A percentile compares a stretch with the other conserved stretches of the same genome.
Conservation (phyloP, 495 filamentous ascomycete genomes). For the Aspergillus diversus region DNA sequence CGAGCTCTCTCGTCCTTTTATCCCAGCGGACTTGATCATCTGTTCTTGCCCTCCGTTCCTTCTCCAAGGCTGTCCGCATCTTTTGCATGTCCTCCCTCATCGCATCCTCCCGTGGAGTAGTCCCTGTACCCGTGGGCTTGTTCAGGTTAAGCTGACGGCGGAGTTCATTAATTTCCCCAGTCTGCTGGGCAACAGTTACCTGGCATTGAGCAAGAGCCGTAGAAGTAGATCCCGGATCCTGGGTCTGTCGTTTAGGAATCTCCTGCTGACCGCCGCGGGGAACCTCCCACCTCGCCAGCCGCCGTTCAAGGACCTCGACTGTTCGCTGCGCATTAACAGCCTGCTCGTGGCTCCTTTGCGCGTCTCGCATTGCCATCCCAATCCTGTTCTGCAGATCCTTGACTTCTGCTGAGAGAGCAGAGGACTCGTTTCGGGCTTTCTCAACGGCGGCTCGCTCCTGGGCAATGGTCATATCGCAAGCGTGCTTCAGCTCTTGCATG, state of each 20-base stretch:
- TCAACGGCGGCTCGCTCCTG: conserved; percentile 6
- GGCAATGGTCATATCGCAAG: conserved; percentile 11
- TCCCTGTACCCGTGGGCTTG: background rate
- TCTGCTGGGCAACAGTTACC: conserved; percentile 14
- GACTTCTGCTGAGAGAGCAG: conserved; percentile 3
- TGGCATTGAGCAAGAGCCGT: conserved; percentile 20
- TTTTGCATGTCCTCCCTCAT: background rate
- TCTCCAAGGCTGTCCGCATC: conserved; percentile 15
- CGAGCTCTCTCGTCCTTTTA: conserved; percentile 19
- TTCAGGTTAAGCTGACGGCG: conserved; percentile 5
- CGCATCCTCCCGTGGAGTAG: background rate
- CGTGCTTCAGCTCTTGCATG: conserved; percentile 15
- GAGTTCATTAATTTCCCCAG: conserved; percentile 12
- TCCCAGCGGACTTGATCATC: conserved; percentile 20
- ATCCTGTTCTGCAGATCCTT: conserved; percentile 7
- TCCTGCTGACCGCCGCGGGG: conserved; percentile 5
- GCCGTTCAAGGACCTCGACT: conserved; percentile 17
- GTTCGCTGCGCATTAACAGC: background rate
- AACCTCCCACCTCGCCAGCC: conserved; percentile 12
- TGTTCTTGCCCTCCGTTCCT: conserved; percentile 16
- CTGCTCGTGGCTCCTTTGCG: conserved; percentile 17
- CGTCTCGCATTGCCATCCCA: conserved; percentile 20
- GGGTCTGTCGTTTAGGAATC: conserved; percentile 18
- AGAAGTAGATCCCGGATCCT: conserved; percentile 11
- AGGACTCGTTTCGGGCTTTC: background rate